Conservation (phyloP, 768 basidiomycete genomes). For the Imleria badia region DNA sequence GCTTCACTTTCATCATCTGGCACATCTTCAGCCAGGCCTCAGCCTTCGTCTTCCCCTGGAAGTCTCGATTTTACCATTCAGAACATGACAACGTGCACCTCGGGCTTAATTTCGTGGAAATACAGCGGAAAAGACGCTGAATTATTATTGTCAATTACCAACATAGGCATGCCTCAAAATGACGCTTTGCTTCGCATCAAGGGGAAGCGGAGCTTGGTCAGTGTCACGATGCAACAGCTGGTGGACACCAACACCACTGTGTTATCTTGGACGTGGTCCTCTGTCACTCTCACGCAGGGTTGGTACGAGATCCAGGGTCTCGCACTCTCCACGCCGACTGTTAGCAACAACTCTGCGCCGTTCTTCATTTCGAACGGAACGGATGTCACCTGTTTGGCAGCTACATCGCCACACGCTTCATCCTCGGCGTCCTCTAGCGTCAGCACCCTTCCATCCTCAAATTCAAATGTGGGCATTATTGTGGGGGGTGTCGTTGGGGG, state of each 20-base stretch:
- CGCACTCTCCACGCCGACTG: background rate
- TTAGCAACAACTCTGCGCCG: constrained; percentile 20
- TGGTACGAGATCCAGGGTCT: constrained; percentile 42
- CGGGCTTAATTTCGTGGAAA: constrained; percentile 38
- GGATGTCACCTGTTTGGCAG: constrained; percentile 33
- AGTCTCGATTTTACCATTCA: constrained; percentile 25
- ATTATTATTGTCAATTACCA: constrained; percentile 40
- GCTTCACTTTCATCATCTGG: constrained; percentile 13
- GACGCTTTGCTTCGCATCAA: constrained; percentile 9
- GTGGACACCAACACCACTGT: constrained; percentile 25
- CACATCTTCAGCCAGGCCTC: constrained; percentile 14
- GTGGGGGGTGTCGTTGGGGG: constrained; percentile 55
- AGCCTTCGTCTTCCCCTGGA: constrained; percentile 13
- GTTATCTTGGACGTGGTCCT: constrained; percentile 40
- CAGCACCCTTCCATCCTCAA: constrained; percentile 16
- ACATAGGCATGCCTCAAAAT: constrained; percentile 35
- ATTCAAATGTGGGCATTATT: constrained; percentile 43
- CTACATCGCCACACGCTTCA: constrained; percentile 10
- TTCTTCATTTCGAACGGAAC: constrained; percentile 42
- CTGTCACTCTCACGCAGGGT: constrained; percentile 48
- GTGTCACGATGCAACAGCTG: constrained; percentile 23
- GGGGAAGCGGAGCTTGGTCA: background rate
- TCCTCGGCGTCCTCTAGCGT: constrained; percentile 8
- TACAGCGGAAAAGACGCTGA: constrained; percentile 35
- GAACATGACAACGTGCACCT: constrained; percentile 37